These are phyloP conservation scores for Mycena galericulata DNA, from an alignment of 768 basidiomycete species.

Conservation along the genomic window DNA sequence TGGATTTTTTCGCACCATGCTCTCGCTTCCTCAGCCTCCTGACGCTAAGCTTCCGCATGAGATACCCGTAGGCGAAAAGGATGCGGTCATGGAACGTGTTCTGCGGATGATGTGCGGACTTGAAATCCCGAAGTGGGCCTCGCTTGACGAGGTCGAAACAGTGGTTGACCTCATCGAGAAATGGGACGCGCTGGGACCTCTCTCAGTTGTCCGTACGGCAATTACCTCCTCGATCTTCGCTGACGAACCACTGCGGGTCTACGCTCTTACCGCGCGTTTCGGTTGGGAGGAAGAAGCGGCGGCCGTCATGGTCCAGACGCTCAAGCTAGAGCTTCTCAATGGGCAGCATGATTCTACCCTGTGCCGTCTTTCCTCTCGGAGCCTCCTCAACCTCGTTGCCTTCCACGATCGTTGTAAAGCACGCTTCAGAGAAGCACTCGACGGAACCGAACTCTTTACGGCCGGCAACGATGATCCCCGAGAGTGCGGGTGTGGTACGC, in stretches of 20 bases:
- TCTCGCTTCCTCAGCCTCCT: slow-evolving; percentile 37
- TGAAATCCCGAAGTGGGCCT: slow-evolving; percentile 53
- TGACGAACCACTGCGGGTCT: slow-evolving; percentile 59
- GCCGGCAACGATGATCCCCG: slow-evolving; percentile 50
- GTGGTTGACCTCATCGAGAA: slow-evolving; percentile 56
- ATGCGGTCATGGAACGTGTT: slow-evolving; percentile 51
- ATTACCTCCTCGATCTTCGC: slow-evolving; percentile 57
- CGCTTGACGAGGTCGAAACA: slow-evolving; percentile 54
- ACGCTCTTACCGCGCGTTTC: slow-evolving; percentile 57
- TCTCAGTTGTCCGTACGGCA: slow-evolving; percentile 55
- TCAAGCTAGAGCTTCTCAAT: slow-evolving; percentile 53
- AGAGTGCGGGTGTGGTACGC: slow-evolving; percentile 50
- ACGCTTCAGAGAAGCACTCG: slow-evolving; percentile 49
- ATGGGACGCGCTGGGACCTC: slow-evolving; percentile 59
- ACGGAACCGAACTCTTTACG: slow-evolving; percentile 51
- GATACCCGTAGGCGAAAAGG: slow-evolving; percentile 48
- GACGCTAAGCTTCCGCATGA: slow-evolving; percentile 15
- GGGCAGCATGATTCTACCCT: slow-evolving; percentile 48
- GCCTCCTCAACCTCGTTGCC: slow-evolving; percentile 52
- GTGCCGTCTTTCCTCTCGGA: slow-evolving; percentile 46
- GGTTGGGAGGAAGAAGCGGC: slow-evolving; percentile 60
- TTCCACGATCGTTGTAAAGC: slow-evolving; percentile 57
- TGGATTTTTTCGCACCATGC: slow-evolving; percentile 50
- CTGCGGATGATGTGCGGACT: slow-evolving; percentile 56
- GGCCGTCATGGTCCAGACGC: slow-evolving; percentile 54